Percentiles rank a stretch among this genome's conserved stretches.
These are phyloP conservation scores for Dalbergia oliveri DNA, from an alignment of 306 rosid species.

Conservation along the genomic window DNA sequence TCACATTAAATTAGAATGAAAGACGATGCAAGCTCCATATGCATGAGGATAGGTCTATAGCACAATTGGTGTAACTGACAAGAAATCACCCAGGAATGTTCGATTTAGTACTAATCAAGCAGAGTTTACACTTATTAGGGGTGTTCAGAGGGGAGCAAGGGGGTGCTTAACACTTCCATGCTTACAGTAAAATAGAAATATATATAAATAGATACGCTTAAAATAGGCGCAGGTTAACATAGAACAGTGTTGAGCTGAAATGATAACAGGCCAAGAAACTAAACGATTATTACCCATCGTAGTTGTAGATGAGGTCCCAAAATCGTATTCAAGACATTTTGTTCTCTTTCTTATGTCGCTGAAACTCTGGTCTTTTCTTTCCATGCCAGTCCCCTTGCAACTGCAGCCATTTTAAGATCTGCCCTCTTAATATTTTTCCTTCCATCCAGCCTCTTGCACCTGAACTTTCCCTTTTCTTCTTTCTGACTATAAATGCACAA, in stretches of 20 bases:
- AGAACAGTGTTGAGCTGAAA: neutral
- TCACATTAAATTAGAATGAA: too few species aligned
- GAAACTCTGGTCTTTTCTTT: constrained; percentile 65
- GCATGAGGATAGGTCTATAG: too few species aligned
- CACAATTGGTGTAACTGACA: too few species aligned
- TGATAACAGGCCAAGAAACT: constrained; percentile 6
- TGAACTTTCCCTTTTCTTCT: constrained; percentile 63
- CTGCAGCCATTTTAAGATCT: constrained; percentile 78
- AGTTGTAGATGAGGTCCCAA: constrained; percentile 18
- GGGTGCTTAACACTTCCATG: neutral
- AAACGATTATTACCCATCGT: neutral
- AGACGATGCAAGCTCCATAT: too few species aligned
- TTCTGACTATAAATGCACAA: constrained; percentile 57
- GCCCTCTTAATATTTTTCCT: constrained; percentile 60
- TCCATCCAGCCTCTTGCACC: constrained; percentile 73
- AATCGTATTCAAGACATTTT: constrained; percentile 48
- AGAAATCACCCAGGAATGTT: neutral
- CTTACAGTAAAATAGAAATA: neutral
- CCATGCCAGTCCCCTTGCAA: constrained; percentile 79
- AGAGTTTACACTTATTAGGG: neutral
- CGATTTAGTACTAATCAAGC: neutral
- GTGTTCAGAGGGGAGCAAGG: neutral
- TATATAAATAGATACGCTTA: too few species aligned
- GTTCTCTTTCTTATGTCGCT: constrained; percentile 66
- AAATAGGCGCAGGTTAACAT: neutral